Conservation (phyloP, 2,329 filamentous ascomycete species). For the Fusarium camptoceras region DNA sequence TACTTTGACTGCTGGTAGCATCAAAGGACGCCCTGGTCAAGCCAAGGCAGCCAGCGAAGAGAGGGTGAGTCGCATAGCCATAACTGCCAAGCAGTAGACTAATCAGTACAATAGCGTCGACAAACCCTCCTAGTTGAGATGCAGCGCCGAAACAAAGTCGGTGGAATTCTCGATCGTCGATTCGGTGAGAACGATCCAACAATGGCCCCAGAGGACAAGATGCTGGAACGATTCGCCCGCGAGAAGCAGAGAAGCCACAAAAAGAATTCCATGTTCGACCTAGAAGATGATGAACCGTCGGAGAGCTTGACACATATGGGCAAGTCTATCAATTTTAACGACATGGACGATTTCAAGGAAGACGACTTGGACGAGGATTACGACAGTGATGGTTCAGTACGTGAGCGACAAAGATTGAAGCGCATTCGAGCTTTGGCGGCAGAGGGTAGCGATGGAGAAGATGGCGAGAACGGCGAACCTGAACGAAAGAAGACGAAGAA, state of each 20-base stretch:
- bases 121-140: slow-evolving; percentile 90
- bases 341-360: slow-evolving; percentile 81
- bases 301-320: slow-evolving; percentile 86
- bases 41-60: slow-evolving; percentile 90
- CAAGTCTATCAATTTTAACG: slow-evolving; percentile 75
- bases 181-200: slow-evolving; percentile 96
- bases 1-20: slow-evolving; percentile 65
- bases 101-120: slow-evolving; percentile 66
- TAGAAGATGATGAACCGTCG: slow-evolving; percentile 78
- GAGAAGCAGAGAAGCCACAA: slow-evolving; percentile 86
- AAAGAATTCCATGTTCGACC: slow-evolving; percentile 85
- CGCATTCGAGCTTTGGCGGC: slow-evolving; percentile 61
- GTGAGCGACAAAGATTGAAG: slow-evolving; percentile 67
- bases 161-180: slow-evolving; percentile 90
- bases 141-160: slow-evolving; percentile 88
- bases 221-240: slow-evolving; percentile 87
- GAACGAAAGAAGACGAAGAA: slow-evolving; percentile 94
- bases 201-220: slow-evolving; percentile 93
- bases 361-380: slow-evolving; percentile 73
- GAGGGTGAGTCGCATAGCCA: slow-evolving; percentile 64
- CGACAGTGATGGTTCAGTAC: slow-evolving; percentile 68
- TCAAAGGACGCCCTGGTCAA: slow-evolving; percentile 81
- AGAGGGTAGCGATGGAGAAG: slow-evolving; percentile 62
- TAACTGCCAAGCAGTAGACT: slow-evolving; percentile 15
- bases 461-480: slow-evolving; percentile 68